phyloP scores from a whole-genome alignment of 1,284 basidiomycete species.

The Mycocalia duriaeana region DNA sequence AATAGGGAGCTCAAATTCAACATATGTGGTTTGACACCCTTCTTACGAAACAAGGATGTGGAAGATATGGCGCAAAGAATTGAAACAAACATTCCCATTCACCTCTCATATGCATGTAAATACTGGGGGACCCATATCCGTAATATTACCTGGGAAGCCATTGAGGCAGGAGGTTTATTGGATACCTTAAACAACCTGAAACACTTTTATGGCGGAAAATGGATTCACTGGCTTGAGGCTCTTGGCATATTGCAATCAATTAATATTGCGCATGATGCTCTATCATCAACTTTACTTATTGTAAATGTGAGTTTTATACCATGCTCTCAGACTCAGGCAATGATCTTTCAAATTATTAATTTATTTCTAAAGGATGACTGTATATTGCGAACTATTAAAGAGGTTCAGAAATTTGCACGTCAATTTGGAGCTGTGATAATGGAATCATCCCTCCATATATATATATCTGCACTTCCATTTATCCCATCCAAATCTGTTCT shows the following conservation, averaged over 20 bases:
- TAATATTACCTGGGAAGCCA: neutral
- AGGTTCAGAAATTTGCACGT: neutral
- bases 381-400: neutral
- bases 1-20: slow-evolving; percentile 21
- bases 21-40: slow-evolving; percentile 24
- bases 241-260: neutral
- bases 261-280: neutral
- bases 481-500: slow-evolving; percentile 2
- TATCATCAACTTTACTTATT: neutral
- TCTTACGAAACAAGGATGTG: slow-evolving; percentile 14
- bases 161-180: neutral
- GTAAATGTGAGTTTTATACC: neutral
- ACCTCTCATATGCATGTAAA: slow-evolving; percentile 19
- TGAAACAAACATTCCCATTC: slow-evolving; percentile 11
- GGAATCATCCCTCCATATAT: slow-evolving; percentile 10
- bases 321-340: neutral
- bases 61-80: slow-evolving; percentile 3
- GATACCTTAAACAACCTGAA: neutral
- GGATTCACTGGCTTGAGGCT: neutral
- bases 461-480: slow-evolving; percentile 15
- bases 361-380: neutral
- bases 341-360: neutral
- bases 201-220: neutral
- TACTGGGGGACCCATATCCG: slow-evolving; percentile 21
- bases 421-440: slow-evolving; percentile 3